Evolutionary conservation across 345 rosid species (phyloP).

Genomic region (Eucalyptus sp.): DNA sequence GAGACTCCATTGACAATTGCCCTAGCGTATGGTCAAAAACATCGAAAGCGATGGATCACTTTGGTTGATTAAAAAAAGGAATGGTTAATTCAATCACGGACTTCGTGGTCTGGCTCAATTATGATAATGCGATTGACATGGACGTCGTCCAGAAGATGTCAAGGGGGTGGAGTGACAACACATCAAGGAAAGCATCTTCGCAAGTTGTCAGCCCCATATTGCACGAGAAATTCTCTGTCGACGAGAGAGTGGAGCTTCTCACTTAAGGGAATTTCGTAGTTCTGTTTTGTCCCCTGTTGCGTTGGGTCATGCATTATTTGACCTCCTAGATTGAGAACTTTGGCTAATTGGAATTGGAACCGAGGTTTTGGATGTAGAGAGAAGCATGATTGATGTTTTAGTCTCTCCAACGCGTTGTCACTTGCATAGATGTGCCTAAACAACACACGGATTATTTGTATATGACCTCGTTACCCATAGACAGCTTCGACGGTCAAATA

Average conservation of each 20-base stretch:
- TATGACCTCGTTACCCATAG: neutral
- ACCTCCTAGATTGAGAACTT: neutral
- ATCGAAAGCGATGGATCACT: neutral
- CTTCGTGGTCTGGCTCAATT: neutral
- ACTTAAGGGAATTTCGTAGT: neutral
- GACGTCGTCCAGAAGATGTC: neutral
- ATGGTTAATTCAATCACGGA: neutral
- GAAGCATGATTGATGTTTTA: neutral
- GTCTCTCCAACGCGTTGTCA: neutral
- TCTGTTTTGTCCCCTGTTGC: neutral
- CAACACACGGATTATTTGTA: neutral
- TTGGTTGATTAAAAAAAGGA: neutral
- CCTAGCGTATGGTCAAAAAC: neutral
- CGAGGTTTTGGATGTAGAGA: neutral
- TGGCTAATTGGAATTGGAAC: neutral
- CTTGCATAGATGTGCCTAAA: neutral
- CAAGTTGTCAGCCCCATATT: neutral
- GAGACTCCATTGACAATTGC: neutral
- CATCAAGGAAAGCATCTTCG: neutral
- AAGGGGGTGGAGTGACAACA: neutral
- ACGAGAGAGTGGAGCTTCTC: neutral
- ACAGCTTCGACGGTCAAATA: neutral
- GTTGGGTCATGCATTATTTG: neutral
- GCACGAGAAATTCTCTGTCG: neutral
- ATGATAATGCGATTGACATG: neutral